Evolutionary conservation across 208 protist species (phyloP).

Genomic region (Trypanosoma theileri): DNA sequence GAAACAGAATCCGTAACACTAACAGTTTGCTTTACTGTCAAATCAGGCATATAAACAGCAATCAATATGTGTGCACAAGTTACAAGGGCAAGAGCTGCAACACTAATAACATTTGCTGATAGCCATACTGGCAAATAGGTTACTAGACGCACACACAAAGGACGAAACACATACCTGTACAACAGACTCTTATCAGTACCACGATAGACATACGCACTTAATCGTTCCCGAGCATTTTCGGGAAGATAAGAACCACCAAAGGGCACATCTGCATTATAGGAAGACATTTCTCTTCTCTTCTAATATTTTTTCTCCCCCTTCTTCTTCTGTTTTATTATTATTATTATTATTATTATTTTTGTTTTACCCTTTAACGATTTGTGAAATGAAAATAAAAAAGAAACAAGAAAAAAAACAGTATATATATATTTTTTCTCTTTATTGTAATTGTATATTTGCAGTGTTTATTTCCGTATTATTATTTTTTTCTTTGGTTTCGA

Average conservation of each 20-base stretch:
- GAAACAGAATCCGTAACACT: slow-evolving; percentile 9
- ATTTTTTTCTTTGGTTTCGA: slow-evolving; percentile 4
- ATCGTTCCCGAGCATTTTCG: slow-evolving; percentile 33
- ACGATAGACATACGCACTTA: slow-evolving; percentile 64
- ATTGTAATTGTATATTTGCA: slow-evolving; percentile 4
- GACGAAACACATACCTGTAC: slow-evolving; percentile 73
- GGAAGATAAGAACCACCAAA: slow-evolving; percentile 50
- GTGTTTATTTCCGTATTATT: neutral
- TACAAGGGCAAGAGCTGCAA: slow-evolving; percentile 73
- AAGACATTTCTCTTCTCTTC: neutral
- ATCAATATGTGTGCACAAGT: slow-evolving; percentile 57
- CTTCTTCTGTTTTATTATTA: slow-evolving; percentile 13
- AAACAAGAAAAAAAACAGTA: slow-evolving; percentile 13
- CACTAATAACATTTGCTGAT: slow-evolving; percentile 84
- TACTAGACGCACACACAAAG: slow-evolving; percentile 48
- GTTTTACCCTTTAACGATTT: neutral
- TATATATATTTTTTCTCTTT: neutral
- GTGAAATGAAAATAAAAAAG: slow-evolving; percentile 14
- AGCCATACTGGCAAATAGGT: slow-evolving; percentile 70
- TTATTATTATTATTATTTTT: too few species aligned
- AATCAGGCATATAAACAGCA: slow-evolving; percentile 68
- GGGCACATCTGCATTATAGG: neutral
- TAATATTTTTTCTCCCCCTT: neutral
- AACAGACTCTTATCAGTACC: slow-evolving; percentile 76
- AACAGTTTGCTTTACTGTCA: slow-evolving; percentile 41